Percentiles rank a stretch among this genome's conserved stretches.
phyloP scores from a whole-genome alignment of 176 grass and related monocot species.

The Triticum urartu region DNA sequence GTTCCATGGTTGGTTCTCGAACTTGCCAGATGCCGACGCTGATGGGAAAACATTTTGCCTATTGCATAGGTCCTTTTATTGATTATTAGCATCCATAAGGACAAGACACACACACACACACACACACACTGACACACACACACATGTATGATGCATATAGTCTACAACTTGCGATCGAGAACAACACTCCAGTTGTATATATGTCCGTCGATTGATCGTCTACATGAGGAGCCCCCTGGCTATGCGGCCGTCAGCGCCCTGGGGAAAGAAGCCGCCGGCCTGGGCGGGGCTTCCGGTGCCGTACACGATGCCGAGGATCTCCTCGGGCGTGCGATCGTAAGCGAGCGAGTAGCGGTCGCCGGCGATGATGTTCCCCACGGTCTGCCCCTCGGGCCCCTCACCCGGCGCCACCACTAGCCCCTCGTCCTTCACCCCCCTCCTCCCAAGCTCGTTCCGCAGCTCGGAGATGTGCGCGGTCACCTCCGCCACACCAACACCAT shows the following conservation, averaged over 20 bases:
- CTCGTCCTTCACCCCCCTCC: conserved; percentile 67
- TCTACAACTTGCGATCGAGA: conserved; percentile 3
- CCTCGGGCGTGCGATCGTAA: conserved; percentile 64
- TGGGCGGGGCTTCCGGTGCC: conserved; percentile 51
- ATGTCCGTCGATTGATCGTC: neutral
- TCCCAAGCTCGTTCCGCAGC: conserved; percentile 66
- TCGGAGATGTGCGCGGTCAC: conserved; percentile 64
- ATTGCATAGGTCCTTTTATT: conserved; percentile 14
- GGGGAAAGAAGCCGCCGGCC: conserved; percentile 81
- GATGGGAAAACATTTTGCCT: neutral
- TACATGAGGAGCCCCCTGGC: conserved; percentile 35
- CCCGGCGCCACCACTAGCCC: conserved; percentile 52
- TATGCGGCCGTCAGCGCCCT: conserved; percentile 60
- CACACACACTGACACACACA: neutral
- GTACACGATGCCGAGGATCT: conserved; percentile 84
- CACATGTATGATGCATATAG: conserved; percentile 3
- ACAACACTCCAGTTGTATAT: neutral
- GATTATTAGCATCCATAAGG: conserved; percentile 6
- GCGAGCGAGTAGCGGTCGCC: conserved; percentile 66
- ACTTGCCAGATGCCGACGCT: too few species aligned
- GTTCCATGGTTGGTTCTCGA: too few species aligned
- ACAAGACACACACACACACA: neutral
- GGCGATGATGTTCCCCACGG: conserved; percentile 71
- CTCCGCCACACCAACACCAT: conserved; percentile 63
- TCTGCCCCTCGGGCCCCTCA: conserved; percentile 56